A percentile compares a stretch with the other conserved stretches of the same genome.
phyloP scores from a whole-genome alignment of 2,329 filamentous ascomycete species.

The Endoconidiophora laricicola region DNA sequence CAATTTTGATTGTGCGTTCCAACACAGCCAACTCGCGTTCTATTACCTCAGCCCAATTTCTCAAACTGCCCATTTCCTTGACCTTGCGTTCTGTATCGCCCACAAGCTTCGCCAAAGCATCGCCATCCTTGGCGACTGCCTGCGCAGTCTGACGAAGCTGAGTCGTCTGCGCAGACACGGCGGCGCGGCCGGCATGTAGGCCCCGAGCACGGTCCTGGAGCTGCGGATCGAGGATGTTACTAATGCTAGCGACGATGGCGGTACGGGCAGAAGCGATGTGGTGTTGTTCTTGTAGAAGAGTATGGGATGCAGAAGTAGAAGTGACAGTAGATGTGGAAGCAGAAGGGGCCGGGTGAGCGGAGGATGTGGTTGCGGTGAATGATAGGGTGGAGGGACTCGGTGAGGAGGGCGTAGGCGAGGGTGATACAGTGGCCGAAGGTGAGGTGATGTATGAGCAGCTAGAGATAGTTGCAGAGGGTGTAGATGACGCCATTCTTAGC shows the following conservation, averaged over 20 bases:
- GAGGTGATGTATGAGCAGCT: background rate
- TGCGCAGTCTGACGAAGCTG: slow-evolving; percentile 45
- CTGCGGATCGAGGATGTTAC: slow-evolving; percentile 52
- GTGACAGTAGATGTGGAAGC: background rate
- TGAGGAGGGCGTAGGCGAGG: background rate
- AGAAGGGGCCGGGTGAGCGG: background rate
- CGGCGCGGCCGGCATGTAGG: slow-evolving; percentile 51
- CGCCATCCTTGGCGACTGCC: slow-evolving; percentile 44
- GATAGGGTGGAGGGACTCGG: slow-evolving; percentile 1
- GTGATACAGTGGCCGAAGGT: background rate
- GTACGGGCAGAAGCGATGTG: slow-evolving; percentile 39
- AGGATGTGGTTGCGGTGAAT: background rate
- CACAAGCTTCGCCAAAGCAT: slow-evolving; percentile 47
- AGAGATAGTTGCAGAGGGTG: background rate
- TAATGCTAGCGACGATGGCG: slow-evolving; percentile 45
- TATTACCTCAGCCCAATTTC: slow-evolving; percentile 77
- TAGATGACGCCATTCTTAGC: background rate
- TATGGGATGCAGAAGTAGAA: slow-evolving; percentile 19
- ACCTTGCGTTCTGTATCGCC: slow-evolving; percentile 45
- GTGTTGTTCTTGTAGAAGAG: slow-evolving; percentile 26
- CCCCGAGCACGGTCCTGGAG: slow-evolving; percentile 50
- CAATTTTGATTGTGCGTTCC: slow-evolving; percentile 44
- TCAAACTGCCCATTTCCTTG: slow-evolving; percentile 66
- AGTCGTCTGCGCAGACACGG: slow-evolving; percentile 40
- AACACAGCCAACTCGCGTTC: slow-evolving; percentile 49